Conservation (phyloP, 1,284 basidiomycete genomes). For the Boletus mariae region DNA sequence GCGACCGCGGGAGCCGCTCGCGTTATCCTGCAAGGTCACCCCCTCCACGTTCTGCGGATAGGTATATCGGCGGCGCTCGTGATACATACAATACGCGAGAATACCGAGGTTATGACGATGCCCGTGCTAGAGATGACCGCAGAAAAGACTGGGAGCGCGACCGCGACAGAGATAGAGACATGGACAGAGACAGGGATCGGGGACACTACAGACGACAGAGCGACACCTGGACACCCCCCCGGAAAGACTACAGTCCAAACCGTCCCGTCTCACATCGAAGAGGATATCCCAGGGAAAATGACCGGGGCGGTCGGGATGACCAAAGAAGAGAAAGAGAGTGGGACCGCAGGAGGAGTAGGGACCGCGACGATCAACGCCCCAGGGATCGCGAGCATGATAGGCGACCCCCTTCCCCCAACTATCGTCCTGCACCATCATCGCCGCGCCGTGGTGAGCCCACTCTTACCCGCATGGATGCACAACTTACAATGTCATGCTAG, state of each 20-base stretch:
- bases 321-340: slow-evolving; percentile 27
- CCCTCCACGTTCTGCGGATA: slow-evolving; percentile 16
- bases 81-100: slow-evolving; percentile 24
- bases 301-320: slow-evolving; percentile 26
- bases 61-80: slow-evolving; percentile 15
- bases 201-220: slow-evolving; percentile 18
- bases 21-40: slow-evolving; percentile 23
- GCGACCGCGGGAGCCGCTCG: slow-evolving; percentile 19
- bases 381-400: slow-evolving; percentile 23
- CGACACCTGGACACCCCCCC: slow-evolving; percentile 14
- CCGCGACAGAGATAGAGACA: slow-evolving; percentile 11
- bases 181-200: slow-evolving; percentile 19
- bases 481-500: background rate
- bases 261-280: slow-evolving; percentile 14
- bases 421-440: slow-evolving; percentile 19
- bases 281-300: slow-evolving; percentile 17
- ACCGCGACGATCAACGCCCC: slow-evolving; percentile 21
- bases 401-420: slow-evolving; percentile 16
- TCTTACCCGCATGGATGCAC: background rate
- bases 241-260: slow-evolving; percentile 19
- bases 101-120: slow-evolving; percentile 20
- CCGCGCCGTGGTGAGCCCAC: slow-evolving; percentile 26
- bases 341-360: slow-evolving; percentile 25
- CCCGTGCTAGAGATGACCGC: slow-evolving; percentile 23
- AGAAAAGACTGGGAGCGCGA: slow-evolving; percentile 27